These are phyloP conservation scores for Talaromyces sp. DNA, from an alignment of 2,329 filamentous ascomycete species.

Conservation along the genomic window DNA sequence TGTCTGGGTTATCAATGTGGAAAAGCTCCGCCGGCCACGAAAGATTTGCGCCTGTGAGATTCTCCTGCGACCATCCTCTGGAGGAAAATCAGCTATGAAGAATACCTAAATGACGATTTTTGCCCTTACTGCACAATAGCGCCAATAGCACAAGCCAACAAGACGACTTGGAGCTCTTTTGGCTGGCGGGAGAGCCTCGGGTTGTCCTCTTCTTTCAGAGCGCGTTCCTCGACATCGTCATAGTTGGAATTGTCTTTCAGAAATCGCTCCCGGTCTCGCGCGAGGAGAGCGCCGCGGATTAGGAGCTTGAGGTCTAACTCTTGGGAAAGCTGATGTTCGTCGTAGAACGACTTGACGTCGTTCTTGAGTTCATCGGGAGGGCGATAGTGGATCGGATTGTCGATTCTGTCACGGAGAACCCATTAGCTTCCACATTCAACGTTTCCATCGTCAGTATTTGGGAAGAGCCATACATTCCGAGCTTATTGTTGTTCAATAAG, in stretches of 20 bases:
- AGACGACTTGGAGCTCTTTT: slow-evolving; percentile 24
- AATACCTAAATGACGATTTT: neutral
- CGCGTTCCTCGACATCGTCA: slow-evolving; percentile 6
- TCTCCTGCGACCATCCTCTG: slow-evolving; percentile 28
- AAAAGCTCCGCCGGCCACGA: slow-evolving; percentile 25
- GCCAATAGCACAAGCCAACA: slow-evolving; percentile 26
- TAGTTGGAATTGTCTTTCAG: neutral
- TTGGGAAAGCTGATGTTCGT: slow-evolving; percentile 4
- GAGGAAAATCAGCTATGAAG: neutral
- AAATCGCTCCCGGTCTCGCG: slow-evolving; percentile 5
- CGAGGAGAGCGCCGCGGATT: slow-evolving; percentile 9
- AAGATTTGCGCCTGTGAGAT: slow-evolving; percentile 27
- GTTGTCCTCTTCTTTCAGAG: slow-evolving; percentile 9
- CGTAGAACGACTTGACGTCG: slow-evolving; percentile 10
- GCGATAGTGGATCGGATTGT: slow-evolving; percentile 12
- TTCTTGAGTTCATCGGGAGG: slow-evolving; percentile 6
- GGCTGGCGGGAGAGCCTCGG: slow-evolving; percentile 20
- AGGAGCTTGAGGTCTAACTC: slow-evolving; percentile 11
- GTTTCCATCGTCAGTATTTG: neutral
- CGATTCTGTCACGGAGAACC: slow-evolving; percentile 1
- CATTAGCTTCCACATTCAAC: neutral
- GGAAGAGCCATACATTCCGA: slow-evolving; percentile 6
- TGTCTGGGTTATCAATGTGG: neutral
- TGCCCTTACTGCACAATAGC: slow-evolving; percentile 24
- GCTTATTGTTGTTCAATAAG: slow-evolving; percentile 11